A percentile compares a stretch with the other conserved stretches of the same genome.
Evolutionary conservation across 805 yeast species (phyloP).

Genomic region (Wickerhamomyces chaumierensis): DNA sequence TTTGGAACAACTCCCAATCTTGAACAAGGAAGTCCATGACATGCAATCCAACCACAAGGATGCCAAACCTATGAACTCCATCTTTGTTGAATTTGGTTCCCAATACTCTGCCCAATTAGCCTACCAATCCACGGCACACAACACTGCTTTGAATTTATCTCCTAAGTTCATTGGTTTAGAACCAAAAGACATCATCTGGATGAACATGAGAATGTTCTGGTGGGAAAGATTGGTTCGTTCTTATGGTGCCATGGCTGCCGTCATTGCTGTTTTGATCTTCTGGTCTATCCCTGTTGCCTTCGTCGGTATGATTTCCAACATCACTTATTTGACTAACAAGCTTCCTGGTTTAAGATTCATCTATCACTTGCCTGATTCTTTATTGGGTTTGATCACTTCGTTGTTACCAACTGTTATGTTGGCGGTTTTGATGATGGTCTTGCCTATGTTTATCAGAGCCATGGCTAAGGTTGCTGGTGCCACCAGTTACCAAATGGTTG

Average conservation of each 20-base stretch:
- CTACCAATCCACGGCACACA: constrained; percentile 49
- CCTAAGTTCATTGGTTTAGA: constrained; percentile 55
- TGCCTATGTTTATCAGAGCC: constrained; percentile 53
- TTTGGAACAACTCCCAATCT: constrained; percentile 40
- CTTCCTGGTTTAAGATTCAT: constrained; percentile 46
- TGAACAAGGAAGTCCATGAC: constrained; percentile 44
- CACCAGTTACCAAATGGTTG: constrained; percentile 45
- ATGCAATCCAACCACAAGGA: constrained; percentile 40
- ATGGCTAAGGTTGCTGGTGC: constrained; percentile 54
- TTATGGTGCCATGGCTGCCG: constrained; percentile 38
- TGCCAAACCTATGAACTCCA: constrained; percentile 60
- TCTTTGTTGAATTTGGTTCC: constrained; percentile 68
- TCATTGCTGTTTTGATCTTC: constrained; percentile 42
- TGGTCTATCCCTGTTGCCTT: constrained; percentile 78
- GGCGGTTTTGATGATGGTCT: constrained; percentile 51
- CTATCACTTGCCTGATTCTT: constrained; percentile 36
- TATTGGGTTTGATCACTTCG: constrained; percentile 59
- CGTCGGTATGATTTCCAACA: constrained; percentile 64
- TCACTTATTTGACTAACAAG: constrained; percentile 49
- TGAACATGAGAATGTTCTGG: constrained; percentile 68
- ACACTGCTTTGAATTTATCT: constrained; percentile 49
- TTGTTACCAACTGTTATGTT: constrained; percentile 57
- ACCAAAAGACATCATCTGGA: constrained; percentile 57
- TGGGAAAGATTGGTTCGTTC: constrained; percentile 58
- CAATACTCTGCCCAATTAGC: constrained; percentile 72